phyloP scores from a whole-genome alignment of 2,329 filamentous ascomycete species.

The Fusarium floridanum region DNA sequence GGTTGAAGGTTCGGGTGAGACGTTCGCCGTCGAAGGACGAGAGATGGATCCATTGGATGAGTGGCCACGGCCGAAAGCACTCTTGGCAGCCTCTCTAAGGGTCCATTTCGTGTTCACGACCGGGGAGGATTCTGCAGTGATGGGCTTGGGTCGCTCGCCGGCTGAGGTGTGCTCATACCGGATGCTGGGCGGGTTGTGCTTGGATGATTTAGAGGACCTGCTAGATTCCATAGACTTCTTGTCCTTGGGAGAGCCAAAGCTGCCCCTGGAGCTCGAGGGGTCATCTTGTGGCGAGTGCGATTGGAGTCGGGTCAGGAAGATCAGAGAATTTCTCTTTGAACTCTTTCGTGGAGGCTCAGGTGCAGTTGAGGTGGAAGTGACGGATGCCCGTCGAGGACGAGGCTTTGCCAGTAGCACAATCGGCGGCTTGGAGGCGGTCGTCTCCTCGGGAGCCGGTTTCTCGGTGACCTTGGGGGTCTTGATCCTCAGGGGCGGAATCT shows the following conservation, averaged over 20 bases:
- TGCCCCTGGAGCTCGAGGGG: slow-evolving; percentile 25
- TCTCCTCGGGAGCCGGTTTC: slow-evolving; percentile 15
- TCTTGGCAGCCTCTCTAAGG: slow-evolving; percentile 53
- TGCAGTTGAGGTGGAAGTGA: slow-evolving; percentile 18
- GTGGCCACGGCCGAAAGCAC: slow-evolving; percentile 46
- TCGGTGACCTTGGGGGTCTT: slow-evolving; percentile 1
- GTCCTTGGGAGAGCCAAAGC: background rate
- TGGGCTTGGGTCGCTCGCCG: slow-evolving; percentile 38
- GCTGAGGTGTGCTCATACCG: slow-evolving; percentile 45
- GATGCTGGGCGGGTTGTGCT: slow-evolving; percentile 44
- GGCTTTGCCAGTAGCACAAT: slow-evolving; percentile 14
- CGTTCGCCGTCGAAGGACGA: slow-evolving; percentile 29
- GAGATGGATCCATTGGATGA: slow-evolving; percentile 25
- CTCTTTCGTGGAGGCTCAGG: slow-evolving; percentile 41
- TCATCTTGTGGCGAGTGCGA: slow-evolving; percentile 23
- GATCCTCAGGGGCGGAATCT: background rate
- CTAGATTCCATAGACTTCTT: slow-evolving; percentile 13
- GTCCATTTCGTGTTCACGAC: slow-evolving; percentile 47
- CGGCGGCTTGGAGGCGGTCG: slow-evolving; percentile 25
- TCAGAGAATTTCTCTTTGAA: slow-evolving; percentile 42
- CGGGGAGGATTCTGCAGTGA: slow-evolving; percentile 33
- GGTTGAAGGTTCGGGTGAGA: slow-evolving; percentile 4
- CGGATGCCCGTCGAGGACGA: slow-evolving; percentile 27
- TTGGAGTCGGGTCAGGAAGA: slow-evolving; percentile 28
- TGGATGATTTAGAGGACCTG: slow-evolving; percentile 25